phyloP scores from a whole-genome alignment of 306 rosid genomes.

The Adenanthera pavonina region DNA sequence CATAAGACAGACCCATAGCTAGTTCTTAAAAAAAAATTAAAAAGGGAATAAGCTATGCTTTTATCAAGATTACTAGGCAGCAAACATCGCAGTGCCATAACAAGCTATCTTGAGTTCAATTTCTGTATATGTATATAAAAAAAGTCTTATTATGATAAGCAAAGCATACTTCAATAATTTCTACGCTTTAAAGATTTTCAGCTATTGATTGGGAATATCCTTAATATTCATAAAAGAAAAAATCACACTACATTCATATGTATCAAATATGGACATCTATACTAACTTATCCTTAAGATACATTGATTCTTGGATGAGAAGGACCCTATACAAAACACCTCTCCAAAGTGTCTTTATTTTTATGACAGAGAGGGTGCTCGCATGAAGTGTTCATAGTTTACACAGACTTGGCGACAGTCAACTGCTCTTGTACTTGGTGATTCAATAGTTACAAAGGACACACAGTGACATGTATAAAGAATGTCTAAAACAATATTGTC shows the following conservation, averaged over 20 bases:
- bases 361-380: not conserved
- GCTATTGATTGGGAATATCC: too few relatives aligned
- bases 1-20: too few relatives aligned
- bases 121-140: too few relatives aligned
- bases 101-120: too few relatives aligned
- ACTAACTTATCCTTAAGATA: not conserved
- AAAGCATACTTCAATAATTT: too few relatives aligned
- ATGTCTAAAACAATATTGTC: not conserved
- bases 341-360: not conserved
- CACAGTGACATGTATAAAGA: not conserved
- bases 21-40: too few relatives aligned
- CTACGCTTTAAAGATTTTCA: too few relatives aligned
- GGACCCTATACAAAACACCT: not conserved
- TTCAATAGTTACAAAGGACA: constrained; percentile 10
- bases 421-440: constrained; percentile 6
- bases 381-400: constrained; percentile 9
- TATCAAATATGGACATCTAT: not conserved
- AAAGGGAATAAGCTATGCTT: too few relatives aligned
- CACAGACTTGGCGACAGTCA: constrained; percentile 5
- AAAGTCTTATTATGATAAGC: too few relatives aligned
- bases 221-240: too few relatives aligned
- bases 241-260: not conserved
- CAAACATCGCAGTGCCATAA: too few relatives aligned
- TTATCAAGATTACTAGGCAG: too few relatives aligned
- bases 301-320: not conserved